These are phyloP conservation scores for Exophiala mesophila DNA, from an alignment of 2,329 filamentous ascomycete genomes.

Conservation along the genomic window DNA sequence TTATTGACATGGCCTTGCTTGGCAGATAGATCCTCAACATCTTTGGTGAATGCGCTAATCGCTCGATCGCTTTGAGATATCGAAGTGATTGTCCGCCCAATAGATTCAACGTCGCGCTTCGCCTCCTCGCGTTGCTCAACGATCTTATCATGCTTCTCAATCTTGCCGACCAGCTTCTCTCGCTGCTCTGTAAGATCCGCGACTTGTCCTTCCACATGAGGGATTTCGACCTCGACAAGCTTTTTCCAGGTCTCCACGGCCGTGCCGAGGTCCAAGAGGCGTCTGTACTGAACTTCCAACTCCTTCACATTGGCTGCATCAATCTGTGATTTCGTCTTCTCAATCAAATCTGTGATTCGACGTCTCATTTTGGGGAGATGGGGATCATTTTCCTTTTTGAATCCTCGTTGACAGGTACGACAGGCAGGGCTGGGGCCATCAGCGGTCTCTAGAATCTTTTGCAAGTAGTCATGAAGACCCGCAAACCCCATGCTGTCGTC, in stretches of 20 bases:
- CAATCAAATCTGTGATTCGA: conserved; percentile 57
- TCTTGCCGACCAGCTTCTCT: conserved; percentile 53
- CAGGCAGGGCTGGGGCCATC: conserved; percentile 62
- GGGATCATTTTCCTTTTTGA: conserved; percentile 50
- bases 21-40: conserved; percentile 69
- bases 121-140: conserved; percentile 60
- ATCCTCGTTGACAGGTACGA: conserved; percentile 67
- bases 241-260: conserved; percentile 71
- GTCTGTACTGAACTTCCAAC: conserved; percentile 57
- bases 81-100: conserved; percentile 69
- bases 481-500: conserved; percentile 65
- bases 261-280: conserved; percentile 58
- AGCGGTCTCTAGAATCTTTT: conserved; percentile 56
- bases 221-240: conserved; percentile 64
- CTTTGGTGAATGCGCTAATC: conserved; percentile 63
- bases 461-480: conserved; percentile 67
- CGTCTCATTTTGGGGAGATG: conserved; percentile 59
- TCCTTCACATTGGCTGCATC: conserved; percentile 57
- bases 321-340: conserved; percentile 45
- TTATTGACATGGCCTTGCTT: conserved; percentile 66
- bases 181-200: conserved; percentile 58
- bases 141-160: conserved; percentile 63
- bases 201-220: conserved; percentile 61
- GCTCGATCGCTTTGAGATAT: conserved; percentile 71
- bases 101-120: conserved; percentile 67